These are phyloP conservation scores for Boletales sp. DNA, from an alignment of 768 basidiomycete genomes.

Conservation along the genomic window DNA sequence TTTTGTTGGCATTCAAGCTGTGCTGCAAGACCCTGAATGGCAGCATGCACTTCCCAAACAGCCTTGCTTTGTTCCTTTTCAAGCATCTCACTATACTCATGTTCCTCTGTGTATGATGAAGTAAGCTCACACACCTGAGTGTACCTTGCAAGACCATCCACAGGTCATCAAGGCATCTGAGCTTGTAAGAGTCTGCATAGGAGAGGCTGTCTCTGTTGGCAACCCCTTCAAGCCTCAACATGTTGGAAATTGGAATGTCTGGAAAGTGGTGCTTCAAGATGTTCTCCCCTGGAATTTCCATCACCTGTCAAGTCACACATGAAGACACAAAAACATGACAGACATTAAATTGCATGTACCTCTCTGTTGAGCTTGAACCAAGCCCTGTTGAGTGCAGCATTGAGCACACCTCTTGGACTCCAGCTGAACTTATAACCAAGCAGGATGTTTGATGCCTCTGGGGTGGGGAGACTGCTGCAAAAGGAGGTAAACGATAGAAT, in stretches of 20 bases:
- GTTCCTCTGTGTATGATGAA: conserved; percentile 60
- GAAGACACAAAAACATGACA: neutral
- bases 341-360: conserved; percentile 35
- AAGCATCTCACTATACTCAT: conserved; percentile 64
- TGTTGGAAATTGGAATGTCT: conserved; percentile 59
- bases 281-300: conserved; percentile 46
- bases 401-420: conserved; percentile 84
- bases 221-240: conserved; percentile 72
- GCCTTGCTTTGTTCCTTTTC: conserved; percentile 77
- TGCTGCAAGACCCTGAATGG: conserved; percentile 77
- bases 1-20: too few relatives aligned
- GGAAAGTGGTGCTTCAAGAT: conserved; percentile 60
- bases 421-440: conserved; percentile 91
- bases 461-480: conserved; percentile 89
- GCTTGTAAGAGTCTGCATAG: conserved; percentile 64
- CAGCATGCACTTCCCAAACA: conserved; percentile 82
- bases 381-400: conserved; percentile 74
- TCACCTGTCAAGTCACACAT: conserved; percentile 32
- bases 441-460: conserved; percentile 55
- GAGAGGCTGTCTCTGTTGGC: conserved; percentile 80
- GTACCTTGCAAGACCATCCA: conserved; percentile 82
- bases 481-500: conserved; percentile 80
- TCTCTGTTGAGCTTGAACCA: conserved; percentile 54
- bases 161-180: conserved; percentile 41
- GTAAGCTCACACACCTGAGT: conserved; percentile 49